phyloP scores from a whole-genome alignment of 2,329 filamentous ascomycete species.

The Aspergillus carbonarius region DNA sequence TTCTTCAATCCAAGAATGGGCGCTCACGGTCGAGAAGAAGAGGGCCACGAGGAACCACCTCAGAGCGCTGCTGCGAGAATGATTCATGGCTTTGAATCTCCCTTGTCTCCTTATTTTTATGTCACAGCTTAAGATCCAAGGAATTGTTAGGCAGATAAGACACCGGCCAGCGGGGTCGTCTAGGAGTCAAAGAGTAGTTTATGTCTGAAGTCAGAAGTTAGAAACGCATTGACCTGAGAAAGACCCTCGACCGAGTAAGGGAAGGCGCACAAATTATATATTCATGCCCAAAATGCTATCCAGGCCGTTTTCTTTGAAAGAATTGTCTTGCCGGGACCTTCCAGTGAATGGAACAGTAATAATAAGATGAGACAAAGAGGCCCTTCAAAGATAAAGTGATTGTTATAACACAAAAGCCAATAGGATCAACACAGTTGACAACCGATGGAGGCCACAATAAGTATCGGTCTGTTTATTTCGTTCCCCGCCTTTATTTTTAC shows the following conservation, averaged over 20 bases:
- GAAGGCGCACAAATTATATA: background rate
- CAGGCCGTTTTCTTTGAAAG: background rate
- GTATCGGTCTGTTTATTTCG: background rate
- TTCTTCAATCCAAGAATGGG: slow-evolving; percentile 83
- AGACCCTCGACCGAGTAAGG: background rate
- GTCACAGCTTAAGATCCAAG: background rate
- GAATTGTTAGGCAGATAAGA: slow-evolving; percentile 6
- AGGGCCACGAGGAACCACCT: slow-evolving; percentile 25
- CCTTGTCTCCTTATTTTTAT: background rate
- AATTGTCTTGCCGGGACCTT: background rate
- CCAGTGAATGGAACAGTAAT: background rate
- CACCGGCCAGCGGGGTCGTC: slow-evolving; percentile 18
- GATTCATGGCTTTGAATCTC: slow-evolving; percentile 6
- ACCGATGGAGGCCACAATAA: slow-evolving; percentile 2
- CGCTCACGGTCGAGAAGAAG: slow-evolving; percentile 36
- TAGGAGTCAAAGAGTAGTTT: background rate
- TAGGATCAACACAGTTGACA: background rate
- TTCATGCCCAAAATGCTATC: background rate
- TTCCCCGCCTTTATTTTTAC: slow-evolving; percentile 2
- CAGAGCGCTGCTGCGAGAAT: background rate
- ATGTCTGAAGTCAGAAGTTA: slow-evolving; percentile 6
- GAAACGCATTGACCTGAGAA: background rate
- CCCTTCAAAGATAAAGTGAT: background rate
- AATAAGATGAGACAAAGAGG: slow-evolving; percentile 1
- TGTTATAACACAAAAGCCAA: background rate